Evolutionary conservation across 2,329 filamentous ascomycete species (phyloP).

Genomic region (Orbilia ellipsospora): DNA sequence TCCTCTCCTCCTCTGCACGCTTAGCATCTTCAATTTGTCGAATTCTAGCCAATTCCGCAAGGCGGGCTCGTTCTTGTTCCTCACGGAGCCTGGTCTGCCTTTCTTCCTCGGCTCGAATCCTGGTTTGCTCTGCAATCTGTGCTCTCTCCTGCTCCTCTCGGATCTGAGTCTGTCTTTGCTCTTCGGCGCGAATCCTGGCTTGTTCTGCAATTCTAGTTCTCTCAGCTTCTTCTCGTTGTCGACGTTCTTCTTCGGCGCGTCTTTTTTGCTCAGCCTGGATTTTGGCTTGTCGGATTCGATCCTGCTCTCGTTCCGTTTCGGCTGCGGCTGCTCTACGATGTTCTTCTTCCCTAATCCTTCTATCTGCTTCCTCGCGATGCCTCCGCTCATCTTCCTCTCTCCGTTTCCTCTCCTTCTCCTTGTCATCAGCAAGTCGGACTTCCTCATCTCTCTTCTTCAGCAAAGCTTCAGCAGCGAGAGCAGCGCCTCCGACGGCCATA

Average conservation of each 20-base stretch:
- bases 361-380: constrained; percentile 26
- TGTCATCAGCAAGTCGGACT: constrained; percentile 11
- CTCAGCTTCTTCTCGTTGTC: constrained; percentile 28
- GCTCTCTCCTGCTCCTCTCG: constrained; percentile 29
- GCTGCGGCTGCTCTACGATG: constrained; percentile 20
- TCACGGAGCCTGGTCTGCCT: not conserved
- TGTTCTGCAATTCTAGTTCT: constrained; percentile 22
- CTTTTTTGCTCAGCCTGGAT: constrained; percentile 11
- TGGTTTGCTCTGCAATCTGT: constrained; percentile 32
- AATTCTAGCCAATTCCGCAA: constrained; percentile 1
- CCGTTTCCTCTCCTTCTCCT: constrained; percentile 25
- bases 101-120: constrained; percentile 21
- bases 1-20: constrained; percentile 22
- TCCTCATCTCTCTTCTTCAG: constrained; percentile 34
- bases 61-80: too few relatives aligned
- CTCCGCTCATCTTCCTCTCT: constrained; percentile 23
- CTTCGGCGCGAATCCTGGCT: constrained; percentile 19
- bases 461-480: constrained; percentile 32
- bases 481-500: constrained; percentile 32
- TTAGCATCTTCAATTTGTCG: constrained; percentile 32
- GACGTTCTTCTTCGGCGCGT: constrained; percentile 19
- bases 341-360: constrained; percentile 30
- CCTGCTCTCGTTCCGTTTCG: constrained; percentile 21
- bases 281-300: constrained; percentile 1
- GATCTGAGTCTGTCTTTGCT: constrained; percentile 18